A percentile compares a stretch with the other conserved stretches of the same genome.
phyloP scores from a whole-genome alignment of 306 rosid species.

The Gastrolobium bilobum region DNA sequence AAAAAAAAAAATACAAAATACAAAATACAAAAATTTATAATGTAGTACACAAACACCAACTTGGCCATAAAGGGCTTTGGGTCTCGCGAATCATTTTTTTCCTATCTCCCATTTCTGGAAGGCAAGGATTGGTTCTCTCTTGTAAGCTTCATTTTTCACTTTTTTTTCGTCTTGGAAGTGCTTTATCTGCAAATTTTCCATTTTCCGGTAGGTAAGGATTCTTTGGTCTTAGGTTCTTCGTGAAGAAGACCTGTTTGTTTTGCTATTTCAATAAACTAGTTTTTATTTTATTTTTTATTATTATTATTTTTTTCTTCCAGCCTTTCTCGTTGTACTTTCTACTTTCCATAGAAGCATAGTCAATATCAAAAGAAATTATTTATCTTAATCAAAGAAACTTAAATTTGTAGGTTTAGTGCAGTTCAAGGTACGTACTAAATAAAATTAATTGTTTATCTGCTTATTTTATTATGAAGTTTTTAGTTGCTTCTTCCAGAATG shows the following conservation, averaged over 20 bases:
- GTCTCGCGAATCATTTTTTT: not conserved
- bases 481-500: not conserved
- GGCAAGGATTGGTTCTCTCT: not conserved
- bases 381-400: not conserved
- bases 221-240: not conserved
- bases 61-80: conserved; percentile 32
- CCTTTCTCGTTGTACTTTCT: not conserved
- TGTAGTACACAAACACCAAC: not conserved
- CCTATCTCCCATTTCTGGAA: conserved; percentile 35
- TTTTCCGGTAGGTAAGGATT: not conserved
- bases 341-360: not conserved
- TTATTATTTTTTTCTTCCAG: not conserved
- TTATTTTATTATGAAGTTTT: not conserved
- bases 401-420: conserved; percentile 1
- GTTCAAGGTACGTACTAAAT: not conserved
- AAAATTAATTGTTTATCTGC: not conserved
- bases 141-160: conserved; percentile 1
- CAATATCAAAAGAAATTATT: not conserved
- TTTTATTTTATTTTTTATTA: not conserved
- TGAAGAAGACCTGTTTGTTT: not conserved
- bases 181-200: conserved; percentile 12
- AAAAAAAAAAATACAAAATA: not conserved
- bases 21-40: not conserved
- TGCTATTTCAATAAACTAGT: conserved; percentile 12
- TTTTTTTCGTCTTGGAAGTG: not conserved